phyloP scores from a whole-genome alignment of 192 early-diverging fungal species.

The Spizellomyces sp. region DNA sequence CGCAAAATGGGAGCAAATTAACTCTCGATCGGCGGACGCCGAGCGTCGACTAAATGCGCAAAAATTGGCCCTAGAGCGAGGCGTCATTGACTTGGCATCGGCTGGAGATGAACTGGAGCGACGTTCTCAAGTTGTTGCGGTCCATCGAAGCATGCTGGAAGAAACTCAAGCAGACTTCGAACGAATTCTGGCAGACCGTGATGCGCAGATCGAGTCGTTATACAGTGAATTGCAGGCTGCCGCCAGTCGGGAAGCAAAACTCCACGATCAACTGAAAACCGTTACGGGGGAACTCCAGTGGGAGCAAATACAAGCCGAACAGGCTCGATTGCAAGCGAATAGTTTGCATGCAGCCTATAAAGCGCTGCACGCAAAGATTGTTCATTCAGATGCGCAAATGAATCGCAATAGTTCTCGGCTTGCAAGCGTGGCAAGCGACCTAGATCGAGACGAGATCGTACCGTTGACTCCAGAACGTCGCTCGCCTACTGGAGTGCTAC shows the following conservation, averaged over 20 bases:
- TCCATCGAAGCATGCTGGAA: no score
- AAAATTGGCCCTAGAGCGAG: neutral
- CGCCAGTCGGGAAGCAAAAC: neutral
- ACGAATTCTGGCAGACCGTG: no score
- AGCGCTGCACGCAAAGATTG: neutral
- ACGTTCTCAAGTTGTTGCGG: neutral
- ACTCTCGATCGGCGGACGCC: neutral
- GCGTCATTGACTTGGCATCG: conserved; percentile 7
- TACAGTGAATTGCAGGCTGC: neutral
- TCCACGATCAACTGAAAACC: neutral
- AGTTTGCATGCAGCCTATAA: neutral
- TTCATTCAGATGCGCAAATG: neutral
- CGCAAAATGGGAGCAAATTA: no score
- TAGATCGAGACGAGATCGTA: neutral
- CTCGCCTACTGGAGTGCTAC: neutral
- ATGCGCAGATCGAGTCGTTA: no score
- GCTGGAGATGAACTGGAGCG: neutral
- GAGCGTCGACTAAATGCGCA: neutral
- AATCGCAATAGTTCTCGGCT: neutral
- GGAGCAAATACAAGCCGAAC: neutral
- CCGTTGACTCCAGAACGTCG: neutral
- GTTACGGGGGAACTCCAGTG: neutral
- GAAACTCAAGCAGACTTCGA: no score
- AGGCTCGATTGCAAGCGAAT: neutral
- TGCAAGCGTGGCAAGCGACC: neutral